Conservation (phyloP, 2,329 filamentous ascomycete species). For the Monilinia fructicola region DNA sequence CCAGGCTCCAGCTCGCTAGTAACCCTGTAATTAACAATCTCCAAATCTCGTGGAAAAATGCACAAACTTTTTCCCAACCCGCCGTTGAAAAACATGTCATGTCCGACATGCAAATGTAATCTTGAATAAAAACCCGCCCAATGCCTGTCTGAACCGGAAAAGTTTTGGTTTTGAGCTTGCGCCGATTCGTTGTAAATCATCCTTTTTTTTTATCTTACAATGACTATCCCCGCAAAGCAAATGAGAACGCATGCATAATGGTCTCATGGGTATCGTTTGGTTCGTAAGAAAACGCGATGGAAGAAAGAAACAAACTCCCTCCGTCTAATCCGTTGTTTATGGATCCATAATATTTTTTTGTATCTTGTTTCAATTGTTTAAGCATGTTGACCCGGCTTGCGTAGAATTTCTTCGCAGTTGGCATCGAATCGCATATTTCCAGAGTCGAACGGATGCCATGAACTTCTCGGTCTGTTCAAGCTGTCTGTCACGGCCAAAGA, state of each 20-base stretch:
- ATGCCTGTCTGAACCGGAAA: constrained; percentile 25
- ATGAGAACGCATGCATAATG: constrained; percentile 22
- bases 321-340: constrained; percentile 20
- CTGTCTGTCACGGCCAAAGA: constrained; percentile 90
- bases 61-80: constrained; percentile 23
- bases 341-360: constrained; percentile 20
- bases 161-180: constrained; percentile 24
- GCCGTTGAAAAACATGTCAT: constrained; percentile 3
- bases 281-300: constrained; percentile 24
- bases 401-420: constrained; percentile 89
- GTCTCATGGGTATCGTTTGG: constrained; percentile 25
- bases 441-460: constrained; percentile 66
- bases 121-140: constrained; percentile 20
- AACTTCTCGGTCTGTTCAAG: constrained; percentile 87
- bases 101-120: constrained; percentile 22
- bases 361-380: constrained; percentile 8
- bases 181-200: constrained; percentile 24
- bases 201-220: constrained; percentile 25
- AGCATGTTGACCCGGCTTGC: constrained; percentile 47
- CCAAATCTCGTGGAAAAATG: constrained; percentile 19
- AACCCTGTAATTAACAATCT: constrained; percentile 20
- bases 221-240: constrained; percentile 22
- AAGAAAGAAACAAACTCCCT: constrained; percentile 27
- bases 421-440: constrained; percentile 93
- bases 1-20: neutral